Conservation (phyloP, 768 basidiomycete species). For the Leucocoprinus sp. region DNA sequence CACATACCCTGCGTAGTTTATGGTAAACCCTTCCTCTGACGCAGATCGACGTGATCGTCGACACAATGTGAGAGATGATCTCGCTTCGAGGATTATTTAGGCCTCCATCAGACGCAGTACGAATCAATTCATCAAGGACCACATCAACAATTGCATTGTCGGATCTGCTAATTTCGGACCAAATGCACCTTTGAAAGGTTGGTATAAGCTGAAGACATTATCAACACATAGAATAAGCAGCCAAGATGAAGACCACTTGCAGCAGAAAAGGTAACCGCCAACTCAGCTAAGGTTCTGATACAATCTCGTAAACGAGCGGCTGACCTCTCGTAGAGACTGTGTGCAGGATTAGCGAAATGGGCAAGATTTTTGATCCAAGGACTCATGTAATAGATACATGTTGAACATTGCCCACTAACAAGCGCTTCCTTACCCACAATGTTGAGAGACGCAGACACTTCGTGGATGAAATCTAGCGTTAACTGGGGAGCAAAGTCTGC, state of each 20-base stretch:
- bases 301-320: slow-evolving; percentile 74
- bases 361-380: slow-evolving; percentile 86
- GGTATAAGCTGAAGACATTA: slow-evolving; percentile 43
- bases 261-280: slow-evolving; percentile 66
- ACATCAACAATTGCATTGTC: slow-evolving; percentile 62
- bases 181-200: slow-evolving; percentile 65
- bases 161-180: slow-evolving; percentile 66
- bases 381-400: slow-evolving; percentile 72
- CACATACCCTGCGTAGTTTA: slow-evolving; percentile 66
- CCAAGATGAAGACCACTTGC: slow-evolving; percentile 26
- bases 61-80: slow-evolving; percentile 63
- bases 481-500: slow-evolving; percentile 71
- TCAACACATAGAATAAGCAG: slow-evolving; percentile 7
- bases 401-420: slow-evolving; percentile 48
- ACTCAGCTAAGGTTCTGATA: slow-evolving; percentile 67
- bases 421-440: slow-evolving; percentile 29
- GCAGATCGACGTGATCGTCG: slow-evolving; percentile 65
- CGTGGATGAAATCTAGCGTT: slow-evolving; percentile 84
- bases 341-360: slow-evolving; percentile 60
- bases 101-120: slow-evolving; percentile 78
- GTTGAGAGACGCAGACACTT: slow-evolving; percentile 65
- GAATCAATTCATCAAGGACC: slow-evolving; percentile 71
- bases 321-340: slow-evolving; percentile 60
- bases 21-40: slow-evolving; percentile 73
- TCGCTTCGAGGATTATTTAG: slow-evolving; percentile 71